phyloP scores from a whole-genome alignment of 371 early-diverging fungal genomes.

The Mucor plumbeus region DNA sequence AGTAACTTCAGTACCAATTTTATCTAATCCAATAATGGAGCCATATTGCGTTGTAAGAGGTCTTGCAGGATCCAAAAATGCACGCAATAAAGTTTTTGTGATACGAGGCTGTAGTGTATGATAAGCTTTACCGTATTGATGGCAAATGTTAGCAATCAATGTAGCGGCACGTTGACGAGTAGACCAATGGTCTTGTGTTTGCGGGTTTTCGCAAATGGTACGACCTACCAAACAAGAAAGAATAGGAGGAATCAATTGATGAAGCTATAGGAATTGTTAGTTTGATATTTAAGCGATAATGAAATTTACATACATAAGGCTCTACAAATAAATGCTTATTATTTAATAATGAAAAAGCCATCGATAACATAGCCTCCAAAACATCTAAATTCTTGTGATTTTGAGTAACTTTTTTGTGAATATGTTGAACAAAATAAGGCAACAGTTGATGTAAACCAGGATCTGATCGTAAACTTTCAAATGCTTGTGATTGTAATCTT shows the following conservation, averaged over 20 bases:
- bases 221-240: constrained; percentile 96
- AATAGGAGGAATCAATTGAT: constrained; percentile 97
- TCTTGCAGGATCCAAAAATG: constrained; percentile 87
- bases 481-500: constrained; percentile 75
- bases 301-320: constrained; percentile 82
- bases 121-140: constrained; percentile 77
- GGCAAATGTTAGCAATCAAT: constrained; percentile 75
- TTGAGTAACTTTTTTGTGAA: constrained; percentile 87
- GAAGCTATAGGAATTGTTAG: constrained; percentile 65
- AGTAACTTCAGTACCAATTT: constrained; percentile 82
- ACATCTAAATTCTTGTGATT: constrained; percentile 76
- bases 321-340: constrained; percentile 96
- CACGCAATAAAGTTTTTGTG: constrained; percentile 85
- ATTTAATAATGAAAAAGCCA: constrained; percentile 84
- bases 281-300: too few species aligned
- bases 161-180: constrained; percentile 81
- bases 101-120: constrained; percentile 89
- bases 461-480: constrained; percentile 88
- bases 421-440: constrained; percentile 98
- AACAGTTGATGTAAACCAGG: constrained; percentile 98
- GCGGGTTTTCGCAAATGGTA: constrained; percentile 70
- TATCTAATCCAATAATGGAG: constrained; percentile 80
- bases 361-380: constrained; percentile 78
- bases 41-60: constrained; percentile 89
- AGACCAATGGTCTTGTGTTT: constrained; percentile 80